Base-by-base conservation (phyloP, 805 yeast genomes). In the Teunomyces atbi region DNA sequence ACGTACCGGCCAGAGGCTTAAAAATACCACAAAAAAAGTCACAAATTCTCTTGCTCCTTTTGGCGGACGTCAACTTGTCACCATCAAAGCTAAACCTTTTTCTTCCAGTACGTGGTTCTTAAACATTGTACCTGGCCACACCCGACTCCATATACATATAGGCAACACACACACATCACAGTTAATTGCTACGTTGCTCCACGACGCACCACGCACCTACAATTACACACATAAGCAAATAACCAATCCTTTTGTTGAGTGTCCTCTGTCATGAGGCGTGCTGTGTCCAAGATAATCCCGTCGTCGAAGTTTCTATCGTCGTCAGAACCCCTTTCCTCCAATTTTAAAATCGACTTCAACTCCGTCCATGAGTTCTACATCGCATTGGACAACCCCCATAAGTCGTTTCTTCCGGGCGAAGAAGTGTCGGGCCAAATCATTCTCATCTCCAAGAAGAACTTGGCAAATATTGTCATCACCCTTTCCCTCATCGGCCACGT, bases 331-430 rank as follows among this genome's bases (percentile, higher is more conserved):
- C 60, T 48, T 42, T 36, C 54, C 35, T 51, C 57, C 41, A 53
- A 51, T 46, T 61, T 58, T 42, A 61, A 56, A 29, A 53, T 71
- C 34, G 78, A 74, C 52, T 55, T 64, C 46, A 70, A 66, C 38
- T 66, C 77, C 8, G 74, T 81, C 10, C 75, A 73, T 36, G 91
- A 86, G 53, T 84, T 88, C 64, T 86, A 82, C 62, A 82, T 89
- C 41, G 73, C 73, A 38, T 70, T 89, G 39, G 85, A 83, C 50
- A 83, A 84, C 45, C 91, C 96, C 1, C 96, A 88, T 62, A 78
- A 79, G 53, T 68, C 78, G 3, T 89, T 85, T 80, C 68, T 73
- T n/a, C 96, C 97, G 0, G 94, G 92, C 12, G 96, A 89, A 44
- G 77, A 76, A 52, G 76, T 88, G 3, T 65, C 74, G 1, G 95